A percentile compares a stretch with the other conserved stretches of the same genome.
These are phyloP conservation scores for Pythium insidiosum DNA, from an alignment of 352 stramenopile genomes.

Conservation along the genomic window DNA sequence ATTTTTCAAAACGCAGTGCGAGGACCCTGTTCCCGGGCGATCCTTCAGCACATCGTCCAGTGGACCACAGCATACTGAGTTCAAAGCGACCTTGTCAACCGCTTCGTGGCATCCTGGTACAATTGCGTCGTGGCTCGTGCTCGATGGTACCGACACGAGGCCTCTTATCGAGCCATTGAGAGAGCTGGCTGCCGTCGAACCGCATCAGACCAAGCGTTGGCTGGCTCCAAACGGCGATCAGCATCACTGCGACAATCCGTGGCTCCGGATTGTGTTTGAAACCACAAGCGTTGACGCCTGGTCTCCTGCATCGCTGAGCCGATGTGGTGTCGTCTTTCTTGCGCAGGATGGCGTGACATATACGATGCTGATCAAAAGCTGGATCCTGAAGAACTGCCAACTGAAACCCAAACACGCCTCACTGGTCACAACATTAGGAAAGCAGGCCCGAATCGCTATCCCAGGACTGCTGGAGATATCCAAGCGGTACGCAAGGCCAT, in stretches of 20 bases:
- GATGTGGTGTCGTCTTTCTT: constrained; percentile 54
- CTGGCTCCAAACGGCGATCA: constrained; percentile 57
- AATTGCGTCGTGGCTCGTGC: constrained; percentile 44
- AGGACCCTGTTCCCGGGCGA: no score
- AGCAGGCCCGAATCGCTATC: constrained; percentile 37
- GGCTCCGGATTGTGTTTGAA: constrained; percentile 48
- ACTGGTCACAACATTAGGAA: constrained; percentile 23
- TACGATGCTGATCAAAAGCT: constrained; percentile 62
- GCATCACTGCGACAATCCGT: constrained; percentile 22
- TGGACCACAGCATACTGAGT: no score
- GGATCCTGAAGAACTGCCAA: constrained; percentile 22
- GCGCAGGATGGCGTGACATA: constrained; percentile 41
- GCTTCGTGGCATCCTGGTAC: no score
- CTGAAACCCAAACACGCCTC: constrained; percentile 8
- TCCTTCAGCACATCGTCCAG: no score
- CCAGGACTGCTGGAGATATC: constrained; percentile 41
- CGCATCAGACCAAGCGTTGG: no score
- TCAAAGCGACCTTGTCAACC: no score
- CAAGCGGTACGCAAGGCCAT: constrained; percentile 28
- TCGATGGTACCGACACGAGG: constrained; percentile 33
- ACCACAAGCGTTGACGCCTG: constrained; percentile 39
- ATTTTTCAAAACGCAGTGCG: constrained; percentile 47
- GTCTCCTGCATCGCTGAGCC: constrained; percentile 36
- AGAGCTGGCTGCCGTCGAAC: constrained; percentile 12
- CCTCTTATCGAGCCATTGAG: constrained; percentile 30